A percentile compares a stretch with the other conserved stretches of the same genome.
phyloP scores from a whole-genome alignment of 2,329 filamentous ascomycete species.

The Ascomycota sp. region DNA sequence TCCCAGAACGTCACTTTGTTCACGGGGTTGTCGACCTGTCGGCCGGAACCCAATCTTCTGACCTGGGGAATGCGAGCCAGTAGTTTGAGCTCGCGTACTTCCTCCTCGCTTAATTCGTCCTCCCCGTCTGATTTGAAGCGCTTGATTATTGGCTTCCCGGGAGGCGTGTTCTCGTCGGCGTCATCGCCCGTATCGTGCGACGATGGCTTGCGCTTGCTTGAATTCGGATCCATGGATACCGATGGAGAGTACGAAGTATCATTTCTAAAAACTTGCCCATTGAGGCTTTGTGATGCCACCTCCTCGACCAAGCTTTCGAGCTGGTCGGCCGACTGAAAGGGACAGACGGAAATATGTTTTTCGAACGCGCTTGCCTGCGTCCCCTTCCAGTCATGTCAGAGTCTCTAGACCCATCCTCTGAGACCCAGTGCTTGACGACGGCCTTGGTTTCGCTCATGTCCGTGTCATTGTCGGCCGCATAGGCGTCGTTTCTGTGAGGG shows the following conservation, averaged over 20 bases:
- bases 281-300: constrained; percentile 34
- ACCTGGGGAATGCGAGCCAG: constrained; percentile 29
- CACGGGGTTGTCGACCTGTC: constrained; percentile 36
- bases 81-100: constrained; percentile 23
- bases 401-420: constrained; percentile 23
- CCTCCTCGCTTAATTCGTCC: constrained; percentile 13
- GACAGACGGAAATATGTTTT: constrained; percentile 18
- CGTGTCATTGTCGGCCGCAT: constrained; percentile 22
- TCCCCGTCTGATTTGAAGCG: constrained; percentile 30
- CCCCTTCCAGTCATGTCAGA: constrained; percentile 10
- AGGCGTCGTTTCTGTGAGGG: constrained; percentile 24
- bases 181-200: constrained; percentile 31
- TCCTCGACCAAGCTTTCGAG: constrained; percentile 30
- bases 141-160: constrained; percentile 30
- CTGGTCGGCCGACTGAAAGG: constrained; percentile 24
- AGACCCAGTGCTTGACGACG: constrained; percentile 21
- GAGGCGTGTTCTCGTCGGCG: constrained; percentile 17
- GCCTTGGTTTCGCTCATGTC: constrained; percentile 20
- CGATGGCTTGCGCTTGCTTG: constrained; percentile 34
- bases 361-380: constrained; percentile 7
- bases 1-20: constrained; percentile 39
- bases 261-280: constrained; percentile 19
- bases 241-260: constrained; percentile 8
- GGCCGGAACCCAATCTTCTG: constrained; percentile 25
- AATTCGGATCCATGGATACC: constrained; percentile 17